A percentile compares a stretch with the other conserved stretches of the same genome.
phyloP scores from a whole-genome alignment of 805 yeast genomes.

The Ogataea pilisensis region DNA sequence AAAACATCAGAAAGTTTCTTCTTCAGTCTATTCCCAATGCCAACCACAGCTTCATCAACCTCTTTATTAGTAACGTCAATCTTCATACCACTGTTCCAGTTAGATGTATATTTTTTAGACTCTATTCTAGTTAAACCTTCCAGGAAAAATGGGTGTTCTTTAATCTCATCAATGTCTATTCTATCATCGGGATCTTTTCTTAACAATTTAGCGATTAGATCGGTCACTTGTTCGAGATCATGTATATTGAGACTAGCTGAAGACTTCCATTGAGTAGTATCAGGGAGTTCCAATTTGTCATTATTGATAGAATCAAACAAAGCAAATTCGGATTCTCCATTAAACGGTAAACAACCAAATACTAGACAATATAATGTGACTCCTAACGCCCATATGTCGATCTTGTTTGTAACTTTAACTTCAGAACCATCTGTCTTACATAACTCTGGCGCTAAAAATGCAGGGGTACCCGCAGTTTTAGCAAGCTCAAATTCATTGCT shows the following conservation, averaged over 20 bases:
- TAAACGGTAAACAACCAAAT: conserved; percentile 86
- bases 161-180: conserved; percentile 66
- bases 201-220: conserved; percentile 57
- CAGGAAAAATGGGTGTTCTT: conserved; percentile 63
- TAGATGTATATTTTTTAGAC: conserved; percentile 24
- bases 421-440: conserved; percentile 55
- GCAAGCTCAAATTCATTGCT: conserved; percentile 76
- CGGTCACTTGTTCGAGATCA: conserved; percentile 42
- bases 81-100: conserved; percentile 33
- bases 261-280: conserved; percentile 26
- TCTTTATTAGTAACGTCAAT: conserved; percentile 65
- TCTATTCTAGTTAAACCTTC: conserved; percentile 27
- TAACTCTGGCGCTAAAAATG: conserved; percentile 92
- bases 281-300: conserved; percentile 56
- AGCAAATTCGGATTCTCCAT: conserved; percentile 81
- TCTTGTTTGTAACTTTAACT: conserved; percentile 68
- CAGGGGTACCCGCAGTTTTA: conserved; percentile 97
- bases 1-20: conserved; percentile 44
- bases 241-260: conserved; percentile 17
- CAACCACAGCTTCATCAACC: conserved; percentile 71
- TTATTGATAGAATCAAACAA: conserved; percentile 78
- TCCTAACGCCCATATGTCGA: conserved; percentile 98
- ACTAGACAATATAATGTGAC: conserved; percentile 84
- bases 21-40: conserved; percentile 67
- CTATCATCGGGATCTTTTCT: conserved; percentile 68